Percentiles rank a stretch among this genome's conserved stretches.
phyloP scores from a whole-genome alignment of 2,329 filamentous ascomycete species.

The Fusarium sp. region DNA sequence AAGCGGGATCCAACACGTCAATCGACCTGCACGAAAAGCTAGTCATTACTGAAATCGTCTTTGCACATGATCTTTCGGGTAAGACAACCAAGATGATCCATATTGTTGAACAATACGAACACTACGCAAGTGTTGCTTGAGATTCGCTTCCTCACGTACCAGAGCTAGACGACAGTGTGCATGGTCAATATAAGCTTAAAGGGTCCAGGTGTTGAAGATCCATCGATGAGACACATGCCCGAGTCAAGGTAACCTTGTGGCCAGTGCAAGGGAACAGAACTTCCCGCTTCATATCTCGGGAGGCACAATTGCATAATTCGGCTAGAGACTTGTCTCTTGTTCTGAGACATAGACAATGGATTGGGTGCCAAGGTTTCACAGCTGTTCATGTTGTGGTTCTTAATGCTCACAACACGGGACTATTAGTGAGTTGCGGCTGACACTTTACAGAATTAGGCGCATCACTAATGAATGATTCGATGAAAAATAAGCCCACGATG shows the following conservation, averaged over 20 bases:
- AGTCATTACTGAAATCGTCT: slow-evolving; percentile 17
- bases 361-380: slow-evolving; percentile 37
- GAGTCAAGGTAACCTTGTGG: slow-evolving; percentile 22
- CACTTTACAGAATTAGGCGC: slow-evolving; percentile 10
- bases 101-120: slow-evolving; percentile 1
- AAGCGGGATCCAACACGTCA: slow-evolving; percentile 9
- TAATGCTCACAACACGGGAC: slow-evolving; percentile 29
- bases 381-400: slow-evolving; percentile 33
- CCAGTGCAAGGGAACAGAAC: slow-evolving; percentile 4
- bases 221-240: slow-evolving; percentile 23
- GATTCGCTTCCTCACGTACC: slow-evolving; percentile 21
- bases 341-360: slow-evolving; percentile 33
- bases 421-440: slow-evolving; percentile 9
- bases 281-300: slow-evolving; percentile 15
- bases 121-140: slow-evolving; percentile 8
- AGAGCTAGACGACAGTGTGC: slow-evolving; percentile 20
- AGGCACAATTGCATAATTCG: slow-evolving; percentile 33
- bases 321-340: slow-evolving; percentile 33
- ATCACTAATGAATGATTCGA: slow-evolving; percentile 9
- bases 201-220: slow-evolving; percentile 16
- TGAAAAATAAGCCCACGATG: neutral
- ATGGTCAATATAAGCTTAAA: slow-evolving; percentile 49
- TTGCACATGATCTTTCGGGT: slow-evolving; percentile 16
- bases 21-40: slow-evolving; percentile 5
- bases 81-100: slow-evolving; percentile 13